Evolutionary conservation across 768 basidiomycete species (phyloP).

Genomic region (Trametes coccinea): DNA sequence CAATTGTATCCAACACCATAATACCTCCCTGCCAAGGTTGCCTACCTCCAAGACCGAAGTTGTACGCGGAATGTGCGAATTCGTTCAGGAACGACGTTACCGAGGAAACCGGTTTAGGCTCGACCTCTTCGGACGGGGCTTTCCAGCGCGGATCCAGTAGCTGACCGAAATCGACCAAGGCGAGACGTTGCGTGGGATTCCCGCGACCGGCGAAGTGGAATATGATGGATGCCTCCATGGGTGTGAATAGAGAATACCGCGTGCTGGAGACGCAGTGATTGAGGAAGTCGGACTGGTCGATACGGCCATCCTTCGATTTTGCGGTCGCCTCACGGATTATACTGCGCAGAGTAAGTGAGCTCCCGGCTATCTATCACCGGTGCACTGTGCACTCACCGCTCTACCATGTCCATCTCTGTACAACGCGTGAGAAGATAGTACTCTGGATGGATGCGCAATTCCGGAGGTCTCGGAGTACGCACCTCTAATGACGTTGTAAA

Average conservation of each 20-base stretch:
- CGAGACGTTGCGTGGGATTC: slow-evolving; percentile 63
- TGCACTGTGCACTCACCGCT: slow-evolving; percentile 52
- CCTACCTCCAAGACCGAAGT: slow-evolving; percentile 82
- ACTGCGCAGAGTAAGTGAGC: slow-evolving; percentile 36
- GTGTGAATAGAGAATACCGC: slow-evolving; percentile 93
- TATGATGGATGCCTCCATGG: slow-evolving; percentile 97
- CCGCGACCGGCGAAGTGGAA: slow-evolving; percentile 97
- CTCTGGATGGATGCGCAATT: background rate
- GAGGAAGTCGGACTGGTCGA: slow-evolving; percentile 94
- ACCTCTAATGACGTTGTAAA: slow-evolving; percentile 95
- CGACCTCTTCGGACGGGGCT: slow-evolving; percentile 57
- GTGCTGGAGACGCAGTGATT: slow-evolving; percentile 84
- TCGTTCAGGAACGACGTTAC: slow-evolving; percentile 51
- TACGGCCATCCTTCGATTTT: slow-evolving; percentile 92
- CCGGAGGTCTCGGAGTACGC: slow-evolving; percentile 28
- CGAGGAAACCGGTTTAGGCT: slow-evolving; percentile 32
- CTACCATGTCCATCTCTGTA: slow-evolving; percentile 94
- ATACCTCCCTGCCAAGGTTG: slow-evolving; percentile 21
- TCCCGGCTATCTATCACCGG: slow-evolving; percentile 1
- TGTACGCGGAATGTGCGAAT: slow-evolving; percentile 75
- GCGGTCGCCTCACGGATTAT: slow-evolving; percentile 89
- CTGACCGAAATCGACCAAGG: slow-evolving; percentile 89
- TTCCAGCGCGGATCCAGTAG: slow-evolving; percentile 89
- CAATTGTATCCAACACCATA: background rate
- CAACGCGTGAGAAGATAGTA: background rate